Evolutionary conservation across 2,329 filamentous ascomycete genomes (phyloP), one percentile per base, ranked within the genome.

Genomic region (Pseudocercospora fijiensis): DNA sequence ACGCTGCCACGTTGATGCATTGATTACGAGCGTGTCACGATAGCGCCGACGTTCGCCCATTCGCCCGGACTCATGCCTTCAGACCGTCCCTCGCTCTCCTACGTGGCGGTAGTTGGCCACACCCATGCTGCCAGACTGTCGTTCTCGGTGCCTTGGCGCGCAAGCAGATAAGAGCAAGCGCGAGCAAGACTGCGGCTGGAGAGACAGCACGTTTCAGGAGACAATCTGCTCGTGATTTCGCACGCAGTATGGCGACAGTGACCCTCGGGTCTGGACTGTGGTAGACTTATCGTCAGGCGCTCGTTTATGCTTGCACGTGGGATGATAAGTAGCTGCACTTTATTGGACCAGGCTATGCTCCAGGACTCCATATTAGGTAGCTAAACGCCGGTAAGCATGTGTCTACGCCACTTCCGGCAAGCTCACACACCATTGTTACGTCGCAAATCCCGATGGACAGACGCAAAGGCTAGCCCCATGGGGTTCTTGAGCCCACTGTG

Each of bases 401-500:
- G 57, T 28, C 57, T 58, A 28, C 57, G 41, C 43, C 57, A 37
- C 37, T 22, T 45, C 57, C 43, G 57, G 57, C 33, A 58, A 22
- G 22, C 41, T 58, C 53, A 56, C 53, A 56, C 53, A 56, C 53
- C 53, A 58, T 7, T n/a, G n/a, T 28, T 26, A 49, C 43, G 55
- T 57, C 18, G 55, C 11, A n/a, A 57, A 57, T 57, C 33, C 55
- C 55, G 30, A 57, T 43, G 24, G 7, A 20, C 33, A 13, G 57
- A 58, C 55, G 63, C 58, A 62, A 59, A 65, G 26, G 33, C 63
- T 61, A 56, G 41, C 63, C 63, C 58, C 63, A 65, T 65, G 63
- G 63, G 63, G 63, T 56, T 56, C 53, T 45, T 55, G 43, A 64
- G 51, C 58, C 45, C 62, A 57, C 60, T 30, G 62, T 60, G 18